Conservation (phyloP, 2,329 filamentous ascomycete genomes). For the Myriosclerotinia curreyana region DNA sequence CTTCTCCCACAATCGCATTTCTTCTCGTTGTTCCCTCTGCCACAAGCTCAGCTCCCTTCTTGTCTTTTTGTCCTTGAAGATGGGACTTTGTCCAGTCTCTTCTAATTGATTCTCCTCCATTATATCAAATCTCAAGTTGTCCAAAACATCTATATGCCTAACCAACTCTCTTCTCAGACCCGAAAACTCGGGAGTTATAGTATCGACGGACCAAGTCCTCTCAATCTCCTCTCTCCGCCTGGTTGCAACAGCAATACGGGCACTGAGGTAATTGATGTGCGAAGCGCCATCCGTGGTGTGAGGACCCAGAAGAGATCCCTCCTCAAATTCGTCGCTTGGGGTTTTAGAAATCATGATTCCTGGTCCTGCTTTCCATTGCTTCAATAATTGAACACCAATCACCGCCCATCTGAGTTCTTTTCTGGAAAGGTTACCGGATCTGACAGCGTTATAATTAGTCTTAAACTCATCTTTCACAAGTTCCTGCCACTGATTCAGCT, state of each 20-base stretch:
- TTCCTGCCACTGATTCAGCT: not conserved
- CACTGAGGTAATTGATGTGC: constrained; percentile 12
- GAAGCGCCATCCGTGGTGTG: constrained; percentile 9
- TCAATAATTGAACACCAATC: not conserved
- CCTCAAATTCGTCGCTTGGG: not conserved
- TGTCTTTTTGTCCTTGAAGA: constrained; percentile 11
- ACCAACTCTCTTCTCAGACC: not conserved
- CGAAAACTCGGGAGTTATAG: not conserved
- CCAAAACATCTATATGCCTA: not conserved
- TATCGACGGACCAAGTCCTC: not conserved
- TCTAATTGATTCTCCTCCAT: not conserved
- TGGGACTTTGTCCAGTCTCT: not conserved
- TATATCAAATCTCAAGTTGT: not conserved
- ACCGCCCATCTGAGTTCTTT: not conserved
- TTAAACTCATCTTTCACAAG: not conserved
- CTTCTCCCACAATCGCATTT: constrained; percentile 13
- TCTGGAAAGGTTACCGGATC: not conserved
- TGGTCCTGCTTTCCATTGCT: constrained; percentile 12
- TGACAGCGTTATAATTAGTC: not conserved
- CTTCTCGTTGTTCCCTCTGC: not conserved
- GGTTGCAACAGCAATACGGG: constrained; percentile 7
- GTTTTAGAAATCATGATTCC: constrained; percentile 9
- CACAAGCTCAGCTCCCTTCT: constrained; percentile 8
- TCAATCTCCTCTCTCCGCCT: constrained; percentile 1
- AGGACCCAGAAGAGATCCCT: constrained; percentile 2